Evolutionary conservation across 805 yeast genomes (phyloP), one percentile per base, ranked within the genome.

Genomic region (Pichia kluyveri): DNA sequence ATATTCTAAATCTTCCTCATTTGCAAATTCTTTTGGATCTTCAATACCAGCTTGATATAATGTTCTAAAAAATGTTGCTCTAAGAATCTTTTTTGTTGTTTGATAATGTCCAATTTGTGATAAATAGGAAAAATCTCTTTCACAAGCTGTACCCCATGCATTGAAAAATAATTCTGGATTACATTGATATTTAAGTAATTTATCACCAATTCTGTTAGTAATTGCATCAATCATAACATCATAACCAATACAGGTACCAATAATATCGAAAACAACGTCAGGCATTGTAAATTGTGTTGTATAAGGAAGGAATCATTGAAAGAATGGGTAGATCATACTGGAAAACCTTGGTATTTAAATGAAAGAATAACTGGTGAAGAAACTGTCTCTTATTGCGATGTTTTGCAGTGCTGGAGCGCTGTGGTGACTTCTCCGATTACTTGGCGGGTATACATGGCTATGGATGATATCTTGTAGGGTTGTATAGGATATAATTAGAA

Each of bases 51-150:
- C 58, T 42, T 54, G 59, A 43, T 45, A 57, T 26, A 61, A 40
- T 12, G 61, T 46, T 36, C 65, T 49, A 51, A 49, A 60, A 45
- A 61, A 61, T 1, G 64, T 60, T 27, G 48, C 50, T 42, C 53
- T 52, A 36, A 61, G 54, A 36, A 60, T 56, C 38, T 56, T 54
- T 38, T 46, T 45, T 27, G 59, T 56, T 3, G 60, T 52, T 41
- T 60, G 61, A 39, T 61, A 61, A 41, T 51, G 53, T 32, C 60
- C 60, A 34, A 46, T 50, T 41, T 54, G 61, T 26, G 62, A 57
- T 18, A 62, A 49, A 37, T 54, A 62, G 11, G 63, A 45, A 54
- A 60, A 65, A 53, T 90, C 91, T 96, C 97, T 90, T 8, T 93
- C 91, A 83, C 91, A 81, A 14, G 51, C 52, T 18, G 51, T 42